phyloP scores from a whole-genome alignment of 129 eudicot species.

The Chrysanthemum lavandulifolium region DNA sequence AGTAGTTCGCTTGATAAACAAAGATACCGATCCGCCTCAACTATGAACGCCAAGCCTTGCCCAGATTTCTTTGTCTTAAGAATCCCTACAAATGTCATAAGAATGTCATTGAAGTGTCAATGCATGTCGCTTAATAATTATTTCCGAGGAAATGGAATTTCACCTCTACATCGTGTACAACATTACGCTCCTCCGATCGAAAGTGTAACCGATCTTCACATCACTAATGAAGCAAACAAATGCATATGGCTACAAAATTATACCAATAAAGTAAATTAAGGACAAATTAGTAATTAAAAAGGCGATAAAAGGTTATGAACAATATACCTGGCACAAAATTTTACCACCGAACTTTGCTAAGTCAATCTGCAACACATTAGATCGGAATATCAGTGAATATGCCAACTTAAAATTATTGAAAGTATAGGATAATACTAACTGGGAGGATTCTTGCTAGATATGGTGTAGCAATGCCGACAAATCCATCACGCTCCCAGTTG shows the following conservation, averaged over 20 bases:
- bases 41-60: slow-evolving; percentile 55
- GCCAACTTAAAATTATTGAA: not conserved
- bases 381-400: slow-evolving; percentile 8
- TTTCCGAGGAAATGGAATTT: slow-evolving; percentile 19
- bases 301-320: not conserved
- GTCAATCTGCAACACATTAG: slow-evolving; percentile 62
- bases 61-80: slow-evolving; percentile 72
- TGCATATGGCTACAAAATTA: slow-evolving; percentile 91
- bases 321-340: slow-evolving; percentile 80
- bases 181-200: slow-evolving; percentile 70
- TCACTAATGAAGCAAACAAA: slow-evolving; percentile 78
- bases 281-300: not conserved
- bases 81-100: slow-evolving; percentile 57
- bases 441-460: slow-evolving; percentile 43
- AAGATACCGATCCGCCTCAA: slow-evolving; percentile 76
- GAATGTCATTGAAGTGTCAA: slow-evolving; percentile 9
- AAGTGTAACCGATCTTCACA: slow-evolving; percentile 77
- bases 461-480: too few species aligned
- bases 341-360: slow-evolving; percentile 87
- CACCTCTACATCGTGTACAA: slow-evolving; percentile 46
- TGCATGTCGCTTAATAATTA: not conserved
- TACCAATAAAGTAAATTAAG: slow-evolving; percentile 31
- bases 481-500: too few species aligned
- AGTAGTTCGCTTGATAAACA: not conserved
- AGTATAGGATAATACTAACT: slow-evolving; percentile 40